Evolutionary conservation across 2,329 filamentous ascomycete genomes (phyloP), one percentile per base, ranked within the genome.

Genomic region (Fusarium aywerte): DNA sequence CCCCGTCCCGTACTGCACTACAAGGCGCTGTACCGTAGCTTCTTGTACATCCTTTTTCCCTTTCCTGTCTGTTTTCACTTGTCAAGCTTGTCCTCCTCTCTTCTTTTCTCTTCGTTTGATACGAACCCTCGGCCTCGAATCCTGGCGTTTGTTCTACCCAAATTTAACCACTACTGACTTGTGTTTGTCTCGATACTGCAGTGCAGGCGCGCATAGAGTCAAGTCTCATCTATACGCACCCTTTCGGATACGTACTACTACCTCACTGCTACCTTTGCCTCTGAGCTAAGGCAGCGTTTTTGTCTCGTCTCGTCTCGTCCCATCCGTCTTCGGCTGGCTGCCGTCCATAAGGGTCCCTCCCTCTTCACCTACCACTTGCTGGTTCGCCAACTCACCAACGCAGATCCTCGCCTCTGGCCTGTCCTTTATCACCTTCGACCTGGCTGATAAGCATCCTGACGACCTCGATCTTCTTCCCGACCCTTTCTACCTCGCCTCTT

Each of bases 161-260:
- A 56, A n/a, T 48, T 54, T 29, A 61, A 32, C 42, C 57, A 47
- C 39, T 33, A 59, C 71, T 72, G 58, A 73, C 62, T 65, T 66
- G 56, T 67, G 62, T 68, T 69, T 66, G 65, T 44, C 62, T 70
- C 68, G 59, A 64, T 62, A 62, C 54, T 63, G 48, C 69, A 68
- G 70, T 68, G 60, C 65, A 62, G 60, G 59, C 59, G 62, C 69
- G 58, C 58, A 71, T 62, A 59, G 67, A 61, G 65, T 68, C 65
- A 67, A 61, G 54, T n/a, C n/a, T n/a, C n/a, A n/a, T n/a, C n/a
- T n/a, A n/a, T n/a, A 61, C 56, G 59, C 66, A 65, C 67, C 73
- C 69, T 76, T 74, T 76, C 76, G 70, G 74, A 76, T 75, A 78
- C 68, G 69, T 73, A 62, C 73, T 70, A 59, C 59, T 71, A 77